Conservation (phyloP, 768 basidiomycete species). For the Termitomyces bulborhizus region DNA sequence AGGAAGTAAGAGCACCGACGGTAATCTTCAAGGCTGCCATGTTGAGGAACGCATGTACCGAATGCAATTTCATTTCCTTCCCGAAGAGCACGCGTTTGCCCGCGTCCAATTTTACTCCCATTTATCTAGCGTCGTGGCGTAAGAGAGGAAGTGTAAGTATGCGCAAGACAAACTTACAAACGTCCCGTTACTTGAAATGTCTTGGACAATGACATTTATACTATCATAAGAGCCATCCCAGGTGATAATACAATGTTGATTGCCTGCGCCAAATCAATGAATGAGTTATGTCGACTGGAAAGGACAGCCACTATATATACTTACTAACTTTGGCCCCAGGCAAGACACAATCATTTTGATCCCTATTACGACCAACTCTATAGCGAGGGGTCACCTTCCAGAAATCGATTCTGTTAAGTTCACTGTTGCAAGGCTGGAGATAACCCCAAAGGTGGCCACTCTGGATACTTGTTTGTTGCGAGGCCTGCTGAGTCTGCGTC, state of each 20-base stretch:
- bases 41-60: constrained; percentile 50
- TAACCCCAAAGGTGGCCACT: constrained; percentile 62
- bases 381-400: constrained; percentile 44
- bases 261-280: constrained; percentile 31
- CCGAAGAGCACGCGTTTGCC: constrained; percentile 47
- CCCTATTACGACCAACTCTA: constrained; percentile 47
- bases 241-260: constrained; percentile 47
- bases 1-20: constrained; percentile 37
- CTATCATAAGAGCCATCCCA: constrained; percentile 50
- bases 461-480: constrained; percentile 27
- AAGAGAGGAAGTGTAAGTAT: neutral
- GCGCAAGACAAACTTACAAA: constrained; percentile 37
- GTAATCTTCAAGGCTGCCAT: constrained; percentile 58
- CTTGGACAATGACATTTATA: constrained; percentile 44
- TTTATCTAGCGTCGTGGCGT: constrained; percentile 48
- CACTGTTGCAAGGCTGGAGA: constrained; percentile 55
- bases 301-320: constrained; percentile 19
- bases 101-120: constrained; percentile 54
- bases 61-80: constrained; percentile 89
- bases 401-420: constrained; percentile 54
- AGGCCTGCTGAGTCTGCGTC: constrained; percentile 40
- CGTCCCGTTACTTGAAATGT: constrained; percentile 70
- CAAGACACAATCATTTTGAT: constrained; percentile 48
- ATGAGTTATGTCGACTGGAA: constrained; percentile 1
- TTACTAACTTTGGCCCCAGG: constrained; percentile 72